These are phyloP conservation scores for Obba rivulosa DNA, from an alignment of 768 basidiomycete species.

Conservation along the genomic window DNA sequence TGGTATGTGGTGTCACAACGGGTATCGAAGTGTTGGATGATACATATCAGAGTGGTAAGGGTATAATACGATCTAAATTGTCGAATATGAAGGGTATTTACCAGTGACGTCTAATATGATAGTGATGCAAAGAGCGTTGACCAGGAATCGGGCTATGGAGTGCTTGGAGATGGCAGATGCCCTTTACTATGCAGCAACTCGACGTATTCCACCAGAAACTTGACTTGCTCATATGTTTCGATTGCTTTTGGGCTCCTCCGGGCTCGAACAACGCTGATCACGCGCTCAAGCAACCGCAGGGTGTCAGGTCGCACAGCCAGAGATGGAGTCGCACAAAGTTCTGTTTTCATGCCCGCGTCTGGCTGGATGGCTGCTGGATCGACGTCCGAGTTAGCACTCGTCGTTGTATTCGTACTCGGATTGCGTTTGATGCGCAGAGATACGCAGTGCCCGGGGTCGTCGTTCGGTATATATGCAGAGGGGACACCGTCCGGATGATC, in stretches of 20 bases:
- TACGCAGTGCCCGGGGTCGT: no score
- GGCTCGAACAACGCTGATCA: conserved; percentile 66
- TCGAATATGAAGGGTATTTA: no score
- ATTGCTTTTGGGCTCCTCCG: conserved; percentile 86
- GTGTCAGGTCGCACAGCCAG: conserved; percentile 36
- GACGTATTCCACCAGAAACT: conserved; percentile 74
- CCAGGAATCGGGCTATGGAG: neutral
- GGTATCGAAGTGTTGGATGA: no score
- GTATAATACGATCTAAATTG: no score
- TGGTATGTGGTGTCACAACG: no score
- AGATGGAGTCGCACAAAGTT: neutral
- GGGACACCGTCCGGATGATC: neutral
- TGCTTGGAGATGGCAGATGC: neutral
- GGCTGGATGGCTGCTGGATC: neutral
- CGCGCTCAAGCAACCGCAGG: conserved; percentile 64
- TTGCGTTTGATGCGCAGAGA: neutral
- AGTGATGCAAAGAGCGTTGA: neutral
- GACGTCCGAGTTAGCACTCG: neutral
- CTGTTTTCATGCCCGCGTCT: neutral
- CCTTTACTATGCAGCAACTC: no score
- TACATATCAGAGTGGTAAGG: no score
- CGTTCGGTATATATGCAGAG: neutral
- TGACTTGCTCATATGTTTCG: conserved; percentile 91
- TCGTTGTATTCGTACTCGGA: neutral
- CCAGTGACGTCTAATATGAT: no score